Base-by-base conservation (phyloP, 2,329 filamentous ascomycete genomes). In the Monascus ruber region DNA sequence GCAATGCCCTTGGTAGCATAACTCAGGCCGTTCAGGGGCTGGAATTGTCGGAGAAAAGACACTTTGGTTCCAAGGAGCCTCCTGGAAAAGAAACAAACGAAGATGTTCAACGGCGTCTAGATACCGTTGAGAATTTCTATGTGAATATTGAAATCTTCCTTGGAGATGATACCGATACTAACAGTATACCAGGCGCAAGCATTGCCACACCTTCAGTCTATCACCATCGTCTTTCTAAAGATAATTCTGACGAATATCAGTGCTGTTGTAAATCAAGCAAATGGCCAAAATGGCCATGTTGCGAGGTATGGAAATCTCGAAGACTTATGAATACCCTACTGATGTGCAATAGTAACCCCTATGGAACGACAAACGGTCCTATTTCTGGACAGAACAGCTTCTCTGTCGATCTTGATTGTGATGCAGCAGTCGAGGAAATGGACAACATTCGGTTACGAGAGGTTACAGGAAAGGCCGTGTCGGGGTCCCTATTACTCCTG, bases 211-310 rank as follows among this genome's bases (percentile, higher is more conserved):
- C 66, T 98, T 10, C 91, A 96, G 58, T 96, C 89, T 1, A 68
- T 96, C 9, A 83, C 94, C 4, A 94, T 96, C 50, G 88, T 96
- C 4, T 72, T 96, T 31, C 74, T 96, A 48, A 94, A 91, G 59
- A 83, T 87, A 9, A 81, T 96, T 33, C 66, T 96, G 43, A 75
- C 81, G 31, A 93, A 93, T 54, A 86, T 95, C 35, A 91, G 85
- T 26, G 81, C 85, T n/a, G 73, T 91, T 41, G 80, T 89, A 8
- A 77, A 81, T 51, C 65, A 79, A 47, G 50, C 59, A 27, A 67
- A 67, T 44, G 67, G 68, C 1, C 64, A 69, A 32, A 69, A 51
- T 40, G 49, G 52, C 4, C 56, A 72, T 35, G 63, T 61, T 11
- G 60, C 70, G 47, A 65, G 72, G 55, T 72, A 70, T 43, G 63